These are phyloP conservation scores for Kluyveromyces dobzhanskii DNA, from an alignment of 805 yeast species.

Conservation along the genomic window DNA sequence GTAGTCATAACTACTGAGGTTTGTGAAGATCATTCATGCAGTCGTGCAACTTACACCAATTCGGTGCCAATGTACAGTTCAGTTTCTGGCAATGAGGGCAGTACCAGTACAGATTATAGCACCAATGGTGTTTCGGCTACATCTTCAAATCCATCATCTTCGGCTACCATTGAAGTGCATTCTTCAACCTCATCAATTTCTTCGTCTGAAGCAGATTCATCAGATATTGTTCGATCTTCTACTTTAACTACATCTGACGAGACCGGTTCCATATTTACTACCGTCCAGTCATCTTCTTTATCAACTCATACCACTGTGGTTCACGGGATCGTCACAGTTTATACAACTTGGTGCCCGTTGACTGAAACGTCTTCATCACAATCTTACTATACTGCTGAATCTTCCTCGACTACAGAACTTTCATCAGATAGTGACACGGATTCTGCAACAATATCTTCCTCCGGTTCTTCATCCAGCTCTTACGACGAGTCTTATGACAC, in stretches of 20 bases:
- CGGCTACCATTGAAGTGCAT: too few species aligned
- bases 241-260: not conserved
- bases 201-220: not conserved
- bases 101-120: too few species aligned
- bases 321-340: constrained; percentile 6
- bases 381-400: too few species aligned
- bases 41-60: not conserved
- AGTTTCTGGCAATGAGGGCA: too few species aligned
- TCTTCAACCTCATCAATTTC: not conserved
- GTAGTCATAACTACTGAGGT: not conserved
- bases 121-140: too few species aligned
- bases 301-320: constrained; percentile 5
- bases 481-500: too few species aligned
- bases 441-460: too few species aligned
- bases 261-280: not conserved
- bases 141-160: too few species aligned
- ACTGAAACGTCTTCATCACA: not conserved
- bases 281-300: not conserved
- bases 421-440: too few species aligned
- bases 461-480: too few species aligned
- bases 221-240: not conserved
- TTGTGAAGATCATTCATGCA: not conserved
- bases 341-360: constrained; percentile 17
- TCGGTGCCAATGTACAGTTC: not conserved
- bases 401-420: too few species aligned